A percentile compares a stretch with the other conserved stretches of the same genome.
Conservation (phyloP, 371 early-diverging fungal genomes). For the Mortierella sp. region DNA sequence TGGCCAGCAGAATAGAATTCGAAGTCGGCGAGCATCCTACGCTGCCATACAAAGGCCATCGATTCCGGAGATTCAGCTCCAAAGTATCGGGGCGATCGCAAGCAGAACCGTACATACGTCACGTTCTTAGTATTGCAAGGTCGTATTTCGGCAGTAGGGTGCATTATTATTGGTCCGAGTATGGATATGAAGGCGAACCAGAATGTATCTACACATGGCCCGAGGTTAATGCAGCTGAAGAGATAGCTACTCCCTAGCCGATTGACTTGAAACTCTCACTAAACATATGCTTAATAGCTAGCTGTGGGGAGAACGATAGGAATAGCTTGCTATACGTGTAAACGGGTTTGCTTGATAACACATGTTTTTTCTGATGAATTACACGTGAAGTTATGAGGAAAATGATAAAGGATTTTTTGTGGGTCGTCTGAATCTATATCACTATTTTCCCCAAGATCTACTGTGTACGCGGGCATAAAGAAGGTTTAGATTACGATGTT, state of each 20-base stretch:
- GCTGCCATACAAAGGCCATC: slow-evolving; percentile 21
- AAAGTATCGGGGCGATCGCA: slow-evolving; percentile 19
- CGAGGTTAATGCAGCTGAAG: slow-evolving; percentile 16
- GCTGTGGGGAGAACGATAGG: no score
- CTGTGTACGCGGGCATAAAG: no score
- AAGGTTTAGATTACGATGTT: no score
- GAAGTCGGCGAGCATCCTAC: slow-evolving; percentile 30
- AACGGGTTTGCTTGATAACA: no score
- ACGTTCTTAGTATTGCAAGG: slow-evolving; percentile 7
- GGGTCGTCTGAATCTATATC: no score
- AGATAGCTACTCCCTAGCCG: not conserved
- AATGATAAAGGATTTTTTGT: no score
- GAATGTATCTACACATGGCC: slow-evolving; percentile 17
- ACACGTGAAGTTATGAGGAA: no score
- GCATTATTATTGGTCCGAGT: slow-evolving; percentile 22
- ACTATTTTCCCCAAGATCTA: no score
- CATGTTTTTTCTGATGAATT: no score
- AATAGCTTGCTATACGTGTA: no score
- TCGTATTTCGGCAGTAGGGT: slow-evolving; percentile 16
- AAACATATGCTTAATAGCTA: no score
- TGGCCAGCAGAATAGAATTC: slow-evolving; percentile 18
- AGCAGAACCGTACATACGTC: slow-evolving; percentile 21
- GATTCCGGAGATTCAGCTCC: slow-evolving; percentile 33
- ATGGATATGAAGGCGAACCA: slow-evolving; percentile 22
- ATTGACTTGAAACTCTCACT: not conserved